Evolutionary conservation across 108 stramenopile species (phyloP).

Genomic region (Nitzschia sp.): DNA sequence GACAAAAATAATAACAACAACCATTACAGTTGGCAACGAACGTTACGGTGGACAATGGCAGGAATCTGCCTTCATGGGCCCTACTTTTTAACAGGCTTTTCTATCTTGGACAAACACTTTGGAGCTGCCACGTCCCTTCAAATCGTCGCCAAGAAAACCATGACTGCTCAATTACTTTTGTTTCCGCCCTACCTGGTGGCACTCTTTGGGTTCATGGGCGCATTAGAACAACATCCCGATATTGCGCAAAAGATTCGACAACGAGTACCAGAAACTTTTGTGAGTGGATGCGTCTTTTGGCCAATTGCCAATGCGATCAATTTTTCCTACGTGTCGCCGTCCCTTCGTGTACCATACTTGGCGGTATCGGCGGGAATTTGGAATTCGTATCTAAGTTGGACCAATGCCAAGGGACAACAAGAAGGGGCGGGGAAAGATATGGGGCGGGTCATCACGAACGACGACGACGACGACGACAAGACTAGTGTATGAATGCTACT

Average conservation of each 20-base stretch:
- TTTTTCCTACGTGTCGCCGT: conserved; percentile 36
- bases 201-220: conserved; percentile 40
- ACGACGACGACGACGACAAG: conserved; percentile 27
- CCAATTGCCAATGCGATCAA: conserved; percentile 47
- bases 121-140: conserved; percentile 23
- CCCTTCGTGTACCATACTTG: conserved; percentile 37
- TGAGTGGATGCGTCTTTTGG: conserved; percentile 51
- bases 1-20: too few species aligned
- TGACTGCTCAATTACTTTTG: conserved; percentile 39
- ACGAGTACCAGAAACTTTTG: conserved; percentile 44
- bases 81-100: conserved; percentile 45
- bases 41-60: conserved; percentile 44
- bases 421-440: too few species aligned
- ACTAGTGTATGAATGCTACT: too few species aligned
- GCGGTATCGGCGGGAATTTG: conserved; percentile 41
- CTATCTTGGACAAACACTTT: conserved; percentile 37
- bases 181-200: conserved; percentile 56
- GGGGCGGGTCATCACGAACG: conserved; percentile 4
- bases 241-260: conserved; percentile 26
- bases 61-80: conserved; percentile 49
- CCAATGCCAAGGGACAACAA: conserved; percentile 23
- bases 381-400: conserved; percentile 54
- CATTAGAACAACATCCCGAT: conserved; percentile 31
- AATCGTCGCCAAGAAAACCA: conserved; percentile 45
- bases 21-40: conserved; percentile 23